Evolutionary conservation across 2,329 filamentous ascomycete species (phyloP).

Genomic region (Alternaria brassicae): DNA sequence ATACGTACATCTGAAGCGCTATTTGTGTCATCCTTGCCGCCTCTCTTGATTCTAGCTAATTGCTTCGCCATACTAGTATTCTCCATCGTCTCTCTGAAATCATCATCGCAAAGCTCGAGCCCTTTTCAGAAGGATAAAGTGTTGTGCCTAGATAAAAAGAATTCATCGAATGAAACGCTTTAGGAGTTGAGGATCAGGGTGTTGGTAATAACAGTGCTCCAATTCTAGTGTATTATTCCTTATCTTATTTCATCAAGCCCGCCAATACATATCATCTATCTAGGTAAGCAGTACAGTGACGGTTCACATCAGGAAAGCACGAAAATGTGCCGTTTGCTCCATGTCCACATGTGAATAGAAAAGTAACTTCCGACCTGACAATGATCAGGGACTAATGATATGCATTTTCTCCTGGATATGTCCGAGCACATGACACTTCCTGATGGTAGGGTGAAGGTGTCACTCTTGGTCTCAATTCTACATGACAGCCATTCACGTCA

Average conservation of each 20-base stretch:
- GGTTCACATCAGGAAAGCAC: background rate
- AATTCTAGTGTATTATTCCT: background rate
- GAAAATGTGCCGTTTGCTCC: background rate
- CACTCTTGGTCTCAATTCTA: background rate
- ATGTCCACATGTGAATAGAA: slow-evolving; percentile 19
- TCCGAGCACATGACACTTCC: background rate
- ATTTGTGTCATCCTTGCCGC: slow-evolving; percentile 10
- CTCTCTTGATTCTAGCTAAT: slow-evolving; percentile 35
- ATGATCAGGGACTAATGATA: background rate
- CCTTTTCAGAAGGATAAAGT: slow-evolving; percentile 24
- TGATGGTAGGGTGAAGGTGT: background rate
- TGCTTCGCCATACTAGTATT: slow-evolving; percentile 40
- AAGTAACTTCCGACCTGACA: slow-evolving; percentile 8
- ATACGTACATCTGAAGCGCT: background rate
- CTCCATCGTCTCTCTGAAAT: slow-evolving; percentile 42
- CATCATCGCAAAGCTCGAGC: slow-evolving; percentile 29
- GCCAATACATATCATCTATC: too few species aligned
- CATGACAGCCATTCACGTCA: too few species aligned
- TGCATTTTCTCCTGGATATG: background rate
- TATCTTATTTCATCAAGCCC: background rate
- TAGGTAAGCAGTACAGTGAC: background rate
- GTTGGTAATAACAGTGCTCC: background rate
- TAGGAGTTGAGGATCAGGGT: background rate
- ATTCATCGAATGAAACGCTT: background rate
- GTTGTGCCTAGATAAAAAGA: background rate